Conservation (phyloP, 2,329 filamentous ascomycete species). For the Davidsoniella eucalypti region DNA sequence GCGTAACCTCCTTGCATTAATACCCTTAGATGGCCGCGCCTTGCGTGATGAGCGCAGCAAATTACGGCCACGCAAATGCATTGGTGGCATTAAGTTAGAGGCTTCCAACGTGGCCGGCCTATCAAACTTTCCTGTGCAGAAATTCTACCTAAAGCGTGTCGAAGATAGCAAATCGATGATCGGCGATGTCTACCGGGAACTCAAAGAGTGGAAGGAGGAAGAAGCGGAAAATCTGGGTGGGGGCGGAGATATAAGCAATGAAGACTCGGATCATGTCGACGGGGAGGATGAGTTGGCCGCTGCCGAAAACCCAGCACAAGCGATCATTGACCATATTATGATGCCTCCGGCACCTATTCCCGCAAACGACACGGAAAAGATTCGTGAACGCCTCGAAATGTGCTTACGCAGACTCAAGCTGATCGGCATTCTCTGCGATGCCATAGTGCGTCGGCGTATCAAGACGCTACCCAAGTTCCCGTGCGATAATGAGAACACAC, state of each 20-base stretch:
- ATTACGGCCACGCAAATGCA: too few relatives aligned
- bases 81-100: too few relatives aligned
- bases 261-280: constrained; percentile 46
- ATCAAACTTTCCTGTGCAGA: not conserved
- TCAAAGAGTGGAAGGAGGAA: constrained; percentile 1
- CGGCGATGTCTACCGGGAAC: constrained; percentile 1
- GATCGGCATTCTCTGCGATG: constrained; percentile 50
- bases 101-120: not conserved
- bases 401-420: constrained; percentile 50
- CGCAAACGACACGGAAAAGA: constrained; percentile 42
- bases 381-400: constrained; percentile 48
- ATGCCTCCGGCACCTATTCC: constrained; percentile 44
- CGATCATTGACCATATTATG: constrained; percentile 53
- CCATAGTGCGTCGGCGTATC: constrained; percentile 51
- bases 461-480: constrained; percentile 35
- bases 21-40: not conserved
- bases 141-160: not conserved
- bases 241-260: constrained; percentile 17
- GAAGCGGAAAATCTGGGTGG: constrained; percentile 39
- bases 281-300: constrained; percentile 32
- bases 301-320: constrained; percentile 27
- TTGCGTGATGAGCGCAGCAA: not conserved
- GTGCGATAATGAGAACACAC: constrained; percentile 20
- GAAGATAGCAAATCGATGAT: not conserved
- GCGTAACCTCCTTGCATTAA: constrained; percentile 31